phyloP scores from a whole-genome alignment of 345 rosid genomes.

The Eucalyptus pauciflora region DNA sequence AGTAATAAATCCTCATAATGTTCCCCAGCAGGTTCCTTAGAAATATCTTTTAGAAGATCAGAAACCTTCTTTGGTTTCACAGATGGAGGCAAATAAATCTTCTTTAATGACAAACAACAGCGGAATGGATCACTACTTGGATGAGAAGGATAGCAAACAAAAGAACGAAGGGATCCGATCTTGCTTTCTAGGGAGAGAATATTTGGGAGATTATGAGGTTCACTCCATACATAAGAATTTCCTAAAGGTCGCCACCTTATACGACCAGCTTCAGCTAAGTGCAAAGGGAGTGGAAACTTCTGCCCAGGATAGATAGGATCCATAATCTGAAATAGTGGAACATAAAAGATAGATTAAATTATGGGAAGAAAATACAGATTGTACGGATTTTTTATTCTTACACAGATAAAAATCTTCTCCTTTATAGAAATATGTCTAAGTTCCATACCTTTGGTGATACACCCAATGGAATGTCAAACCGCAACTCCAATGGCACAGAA shows the following conservation, averaged over 20 bases:
- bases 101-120: conserved; percentile 70
- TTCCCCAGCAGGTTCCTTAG: conserved; percentile 18
- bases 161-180: conserved; percentile 68
- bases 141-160: conserved; percentile 89
- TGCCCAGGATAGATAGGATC: conserved; percentile 90
- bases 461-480: conserved; percentile 95
- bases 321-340: conserved; percentile 41
- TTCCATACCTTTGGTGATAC: conserved; percentile 74
- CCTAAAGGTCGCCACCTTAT: conserved; percentile 91
- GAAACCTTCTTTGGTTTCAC: conserved; percentile 15
- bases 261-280: conserved; percentile 86
- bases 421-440: background rate
- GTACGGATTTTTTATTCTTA: background rate
- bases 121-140: conserved; percentile 86
- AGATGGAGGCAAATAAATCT: conserved; percentile 41
- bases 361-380: background rate
- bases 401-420: background rate
- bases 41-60: background rate
- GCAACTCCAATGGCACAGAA: conserved; percentile 69
- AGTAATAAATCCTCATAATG: conserved; percentile 6
- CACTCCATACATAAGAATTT: conserved; percentile 84
- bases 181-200: conserved; percentile 72
- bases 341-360: background rate
- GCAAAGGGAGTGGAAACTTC: conserved; percentile 83
- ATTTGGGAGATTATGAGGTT: conserved; percentile 63